phyloP scores from a whole-genome alignment of 2,329 filamentous ascomycete species.

The Arthrobotrys pseudoclavata region DNA sequence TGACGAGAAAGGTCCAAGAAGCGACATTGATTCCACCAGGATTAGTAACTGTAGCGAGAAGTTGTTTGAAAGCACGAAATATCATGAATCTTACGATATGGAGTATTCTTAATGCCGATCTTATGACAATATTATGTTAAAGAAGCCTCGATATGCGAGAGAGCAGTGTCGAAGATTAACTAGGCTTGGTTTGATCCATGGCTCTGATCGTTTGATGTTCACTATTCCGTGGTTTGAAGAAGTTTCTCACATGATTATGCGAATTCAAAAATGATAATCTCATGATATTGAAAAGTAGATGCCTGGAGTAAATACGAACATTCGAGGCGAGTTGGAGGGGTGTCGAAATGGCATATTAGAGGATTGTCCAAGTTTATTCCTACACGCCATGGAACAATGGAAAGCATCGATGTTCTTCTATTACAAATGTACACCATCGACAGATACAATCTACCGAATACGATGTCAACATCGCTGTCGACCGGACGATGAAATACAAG shows the following conservation, averaged over 20 bases:
- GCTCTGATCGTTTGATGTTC: slow-evolving; percentile 14
- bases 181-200: background rate
- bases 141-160: slow-evolving; percentile 3
- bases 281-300: slow-evolving; percentile 21
- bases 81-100: background rate
- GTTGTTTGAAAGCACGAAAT: slow-evolving; percentile 13
- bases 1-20: background rate
- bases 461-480: slow-evolving; percentile 16
- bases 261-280: slow-evolving; percentile 22
- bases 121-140: background rate
- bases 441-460: slow-evolving; percentile 22
- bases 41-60: slow-evolving; percentile 23
- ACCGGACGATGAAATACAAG: slow-evolving; percentile 20
- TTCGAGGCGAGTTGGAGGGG: slow-evolving; percentile 26
- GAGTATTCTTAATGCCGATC: background rate
- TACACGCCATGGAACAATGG: slow-evolving; percentile 19
- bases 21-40: background rate
- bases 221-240: slow-evolving; percentile 33
- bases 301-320: slow-evolving; percentile 14
- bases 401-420: background rate
- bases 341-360: slow-evolving; percentile 5
- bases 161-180: background rate
- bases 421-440: background rate
- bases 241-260: slow-evolving; percentile 53
- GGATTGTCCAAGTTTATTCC: slow-evolving; percentile 6